phyloP scores from a whole-genome alignment of 208 protist species.

The Leishmania aethiopica region DNA sequence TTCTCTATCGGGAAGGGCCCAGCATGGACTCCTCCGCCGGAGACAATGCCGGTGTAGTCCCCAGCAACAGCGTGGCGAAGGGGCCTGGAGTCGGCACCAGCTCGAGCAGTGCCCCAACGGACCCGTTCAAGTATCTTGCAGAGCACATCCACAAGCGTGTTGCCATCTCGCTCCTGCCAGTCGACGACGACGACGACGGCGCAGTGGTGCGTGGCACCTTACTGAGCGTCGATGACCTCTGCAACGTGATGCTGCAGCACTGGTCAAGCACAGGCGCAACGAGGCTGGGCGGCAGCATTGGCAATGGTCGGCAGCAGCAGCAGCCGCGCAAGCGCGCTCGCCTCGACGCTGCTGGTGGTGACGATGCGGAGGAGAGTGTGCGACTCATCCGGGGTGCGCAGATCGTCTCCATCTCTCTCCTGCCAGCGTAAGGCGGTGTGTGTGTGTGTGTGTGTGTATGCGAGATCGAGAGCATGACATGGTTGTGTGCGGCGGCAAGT shows the following conservation, averaged over 20 bases:
- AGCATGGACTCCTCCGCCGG: neutral
- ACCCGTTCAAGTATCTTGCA: slow-evolving; percentile 59
- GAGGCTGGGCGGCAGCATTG: neutral
- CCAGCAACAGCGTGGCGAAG: neutral
- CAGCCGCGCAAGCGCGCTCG: slow-evolving; percentile 24
- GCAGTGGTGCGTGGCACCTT: slow-evolving; percentile 45
- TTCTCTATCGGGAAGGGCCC: neutral
- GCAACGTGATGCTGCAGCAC: slow-evolving; percentile 61
- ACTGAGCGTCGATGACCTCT: slow-evolving; percentile 67
- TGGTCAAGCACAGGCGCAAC: slow-evolving; percentile 33
- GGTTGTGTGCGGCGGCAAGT: neutral
- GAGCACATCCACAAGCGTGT: slow-evolving; percentile 41
- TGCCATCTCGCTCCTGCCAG: slow-evolving; percentile 21
- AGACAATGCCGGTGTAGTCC: neutral
- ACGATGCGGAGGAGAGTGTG: slow-evolving; percentile 26
- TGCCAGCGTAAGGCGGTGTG: neutral
- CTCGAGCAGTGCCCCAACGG: slow-evolving; percentile 18
- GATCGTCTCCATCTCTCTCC: slow-evolving; percentile 46
- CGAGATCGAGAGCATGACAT: no score
- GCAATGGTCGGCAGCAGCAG: slow-evolving; percentile 2
- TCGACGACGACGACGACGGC: slow-evolving; percentile 6
- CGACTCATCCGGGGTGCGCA: slow-evolving; percentile 59
- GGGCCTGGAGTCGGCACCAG: neutral
- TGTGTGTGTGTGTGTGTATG: no score
- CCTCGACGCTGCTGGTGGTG: slow-evolving; percentile 1